A percentile compares a stretch with the other conserved stretches of the same genome.
Evolutionary conservation across 257 asterid species (phyloP).

Genomic region (Ligustrum vulgare): DNA sequence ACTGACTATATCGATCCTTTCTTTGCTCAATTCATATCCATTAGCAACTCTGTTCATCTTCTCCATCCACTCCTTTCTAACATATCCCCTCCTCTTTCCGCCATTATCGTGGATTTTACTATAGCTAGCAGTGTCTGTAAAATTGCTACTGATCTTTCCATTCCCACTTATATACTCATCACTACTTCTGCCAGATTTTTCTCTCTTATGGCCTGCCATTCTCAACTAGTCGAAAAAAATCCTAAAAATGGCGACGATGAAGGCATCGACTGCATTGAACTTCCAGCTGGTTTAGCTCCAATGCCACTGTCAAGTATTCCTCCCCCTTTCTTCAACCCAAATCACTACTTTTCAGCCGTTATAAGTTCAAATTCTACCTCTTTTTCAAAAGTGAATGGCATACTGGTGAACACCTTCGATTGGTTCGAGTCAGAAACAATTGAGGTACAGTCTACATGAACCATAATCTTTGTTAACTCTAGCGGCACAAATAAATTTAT

Average conservation of each 20-base stretch:
- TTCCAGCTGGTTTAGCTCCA: slow-evolving; percentile 32
- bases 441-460: slow-evolving; percentile 23
- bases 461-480: too few relatives aligned
- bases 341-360: slow-evolving; percentile 24
- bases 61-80: slow-evolving; percentile 33
- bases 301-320: slow-evolving; percentile 42
- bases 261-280: neutral
- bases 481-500: too few relatives aligned
- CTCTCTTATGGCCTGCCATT: slow-evolving; percentile 35
- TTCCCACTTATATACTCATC: slow-evolving; percentile 22
- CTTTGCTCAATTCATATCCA: slow-evolving; percentile 40
- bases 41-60: slow-evolving; percentile 42
- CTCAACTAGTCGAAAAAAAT: slow-evolving; percentile 17
- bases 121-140: slow-evolving; percentile 11
- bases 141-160: slow-evolving; percentile 17
- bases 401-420: slow-evolving; percentile 44
- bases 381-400: slow-evolving; percentile 26
- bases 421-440: slow-evolving; percentile 41
- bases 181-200: slow-evolving; percentile 47
- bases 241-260: neutral
- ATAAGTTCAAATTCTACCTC: slow-evolving; percentile 29
- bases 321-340: slow-evolving; percentile 39
- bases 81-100: slow-evolving; percentile 37
- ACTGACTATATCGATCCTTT: slow-evolving; percentile 43
- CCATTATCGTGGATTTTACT: slow-evolving; percentile 34